phyloP scores from a whole-genome alignment of 2,329 filamentous ascomycete genomes.

The Fusarium newnesense region DNA sequence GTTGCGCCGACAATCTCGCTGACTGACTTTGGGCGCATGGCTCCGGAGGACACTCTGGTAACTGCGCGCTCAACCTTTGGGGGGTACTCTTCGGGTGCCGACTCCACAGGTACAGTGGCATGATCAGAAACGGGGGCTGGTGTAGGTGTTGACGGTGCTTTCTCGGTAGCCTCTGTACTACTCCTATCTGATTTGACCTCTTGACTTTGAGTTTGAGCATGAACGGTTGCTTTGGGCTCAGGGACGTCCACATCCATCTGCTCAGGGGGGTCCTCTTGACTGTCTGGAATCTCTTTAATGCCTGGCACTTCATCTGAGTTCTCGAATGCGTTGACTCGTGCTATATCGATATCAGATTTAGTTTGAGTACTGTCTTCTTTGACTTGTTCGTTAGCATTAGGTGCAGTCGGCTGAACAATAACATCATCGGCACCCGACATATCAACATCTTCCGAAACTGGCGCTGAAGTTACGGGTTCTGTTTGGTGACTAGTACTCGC shows the following conservation, averaged over 20 bases:
- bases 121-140: neutral
- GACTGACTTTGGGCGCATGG: constrained; percentile 77
- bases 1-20: constrained; percentile 76
- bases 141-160: constrained; percentile 22
- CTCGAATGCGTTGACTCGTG: neutral
- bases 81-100: constrained; percentile 32
- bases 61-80: constrained; percentile 64
- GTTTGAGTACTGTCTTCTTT: constrained; percentile 6
- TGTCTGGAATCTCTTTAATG: constrained; percentile 49
- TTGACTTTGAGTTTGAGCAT: constrained; percentile 26
- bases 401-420: neutral
- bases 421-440: constrained; percentile 6
- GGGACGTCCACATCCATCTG: constrained; percentile 51
- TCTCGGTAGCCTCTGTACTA: constrained; percentile 2
- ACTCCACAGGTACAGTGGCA: neutral
- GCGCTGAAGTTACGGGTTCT: neutral
- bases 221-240: constrained; percentile 28
- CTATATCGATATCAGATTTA: neutral
- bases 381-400: neutral
- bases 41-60: constrained; percentile 75
- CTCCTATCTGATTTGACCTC: constrained; percentile 11
- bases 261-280: constrained; percentile 47
- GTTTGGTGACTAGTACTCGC: constrained; percentile 4
- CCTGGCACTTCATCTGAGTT: constrained; percentile 2
- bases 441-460: constrained; percentile 11